phyloP scores from a whole-genome alignment of 805 yeast species.

The Millerozyma acaciae region DNA sequence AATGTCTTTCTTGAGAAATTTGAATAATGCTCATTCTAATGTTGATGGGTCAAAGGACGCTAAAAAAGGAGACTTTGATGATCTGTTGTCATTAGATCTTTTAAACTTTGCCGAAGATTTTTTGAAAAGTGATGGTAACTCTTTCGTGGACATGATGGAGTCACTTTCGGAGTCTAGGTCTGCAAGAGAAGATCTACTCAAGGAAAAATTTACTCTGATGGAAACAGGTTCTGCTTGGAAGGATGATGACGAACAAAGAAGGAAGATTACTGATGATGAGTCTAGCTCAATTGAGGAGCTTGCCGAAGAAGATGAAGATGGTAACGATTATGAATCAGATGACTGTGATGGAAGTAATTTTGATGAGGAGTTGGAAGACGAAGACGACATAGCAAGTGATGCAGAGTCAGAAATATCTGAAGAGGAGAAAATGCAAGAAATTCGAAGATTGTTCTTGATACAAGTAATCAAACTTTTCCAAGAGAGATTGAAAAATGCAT shows the following conservation, averaged over 20 bases:
- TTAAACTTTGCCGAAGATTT: slow-evolving; percentile 68
- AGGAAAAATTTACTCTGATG: slow-evolving; percentile 10
- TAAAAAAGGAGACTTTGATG: slow-evolving; percentile 12
- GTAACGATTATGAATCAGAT: slow-evolving; percentile 23
- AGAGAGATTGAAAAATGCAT: slow-evolving; percentile 68
- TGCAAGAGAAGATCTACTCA: slow-evolving; percentile 24
- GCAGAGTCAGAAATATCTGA: slow-evolving; percentile 40
- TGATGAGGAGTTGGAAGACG: slow-evolving; percentile 37
- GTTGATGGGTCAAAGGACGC: slow-evolving; percentile 4
- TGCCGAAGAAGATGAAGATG: slow-evolving; percentile 17
- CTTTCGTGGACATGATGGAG: slow-evolving; percentile 78
- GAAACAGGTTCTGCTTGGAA: slow-evolving; percentile 19
- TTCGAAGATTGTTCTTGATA: slow-evolving; percentile 73
- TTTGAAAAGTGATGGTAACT: slow-evolving; percentile 70
- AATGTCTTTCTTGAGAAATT: slow-evolving; percentile 19
- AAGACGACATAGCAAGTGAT: slow-evolving; percentile 36
- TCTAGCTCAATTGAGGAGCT: slow-evolving; percentile 1
- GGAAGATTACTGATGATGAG: neutral
- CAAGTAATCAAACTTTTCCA: slow-evolving; percentile 77
- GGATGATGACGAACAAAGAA: slow-evolving; percentile 16
- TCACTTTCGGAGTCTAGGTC: slow-evolving; percentile 54
- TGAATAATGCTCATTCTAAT: slow-evolving; percentile 18
- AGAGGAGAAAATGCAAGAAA: slow-evolving; percentile 68
- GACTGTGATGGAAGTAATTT: slow-evolving; percentile 31
- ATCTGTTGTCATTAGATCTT: slow-evolving; percentile 22